Evolutionary conservation across 2,329 filamentous ascomycete species (phyloP).

Genomic region (Paecilomyces sp.): DNA sequence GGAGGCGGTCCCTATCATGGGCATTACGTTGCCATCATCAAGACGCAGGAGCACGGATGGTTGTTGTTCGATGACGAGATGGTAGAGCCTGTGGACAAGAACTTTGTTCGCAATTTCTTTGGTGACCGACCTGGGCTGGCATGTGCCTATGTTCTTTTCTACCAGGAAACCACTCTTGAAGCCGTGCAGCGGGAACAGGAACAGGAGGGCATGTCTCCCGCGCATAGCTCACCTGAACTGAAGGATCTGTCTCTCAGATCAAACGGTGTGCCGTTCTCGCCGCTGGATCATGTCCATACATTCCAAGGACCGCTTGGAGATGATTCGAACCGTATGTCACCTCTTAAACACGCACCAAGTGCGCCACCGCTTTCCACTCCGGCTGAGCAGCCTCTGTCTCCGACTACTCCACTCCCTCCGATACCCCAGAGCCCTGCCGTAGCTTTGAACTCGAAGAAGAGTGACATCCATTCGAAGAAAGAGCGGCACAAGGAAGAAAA

Average conservation of each 20-base stretch:
- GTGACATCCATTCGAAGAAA: constrained; percentile 62
- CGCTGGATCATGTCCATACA: constrained; percentile 34
- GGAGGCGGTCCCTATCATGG: constrained; percentile 95
- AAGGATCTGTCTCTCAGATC: constrained; percentile 20
- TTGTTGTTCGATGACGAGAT: constrained; percentile 96
- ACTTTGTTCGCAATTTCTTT: constrained; percentile 95
- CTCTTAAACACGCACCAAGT: constrained; percentile 34
- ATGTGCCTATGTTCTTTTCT: constrained; percentile 95
- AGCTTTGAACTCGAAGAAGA: constrained; percentile 48
- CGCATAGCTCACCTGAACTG: constrained; percentile 42
- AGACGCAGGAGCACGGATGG: constrained; percentile 94
- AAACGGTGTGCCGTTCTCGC: constrained; percentile 24
- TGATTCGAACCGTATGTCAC: constrained; percentile 25
- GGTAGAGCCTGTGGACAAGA: constrained; percentile 95
- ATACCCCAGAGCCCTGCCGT: constrained; percentile 26
- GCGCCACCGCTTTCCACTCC: constrained; percentile 42
- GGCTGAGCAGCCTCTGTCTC: constrained; percentile 19
- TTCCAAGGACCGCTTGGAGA: constrained; percentile 26
- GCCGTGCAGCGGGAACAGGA: constrained; percentile 72
- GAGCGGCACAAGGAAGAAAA: constrained; percentile 54
- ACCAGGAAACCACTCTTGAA: constrained; percentile 78
- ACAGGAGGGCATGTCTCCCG: constrained; percentile 54
- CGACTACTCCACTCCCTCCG: constrained; percentile 16
- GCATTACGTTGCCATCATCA: constrained; percentile 96
- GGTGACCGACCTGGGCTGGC: constrained; percentile 86